phyloP scores from a whole-genome alignment of 768 basidiomycete genomes.

The Mycena rebaudengoi region DNA sequence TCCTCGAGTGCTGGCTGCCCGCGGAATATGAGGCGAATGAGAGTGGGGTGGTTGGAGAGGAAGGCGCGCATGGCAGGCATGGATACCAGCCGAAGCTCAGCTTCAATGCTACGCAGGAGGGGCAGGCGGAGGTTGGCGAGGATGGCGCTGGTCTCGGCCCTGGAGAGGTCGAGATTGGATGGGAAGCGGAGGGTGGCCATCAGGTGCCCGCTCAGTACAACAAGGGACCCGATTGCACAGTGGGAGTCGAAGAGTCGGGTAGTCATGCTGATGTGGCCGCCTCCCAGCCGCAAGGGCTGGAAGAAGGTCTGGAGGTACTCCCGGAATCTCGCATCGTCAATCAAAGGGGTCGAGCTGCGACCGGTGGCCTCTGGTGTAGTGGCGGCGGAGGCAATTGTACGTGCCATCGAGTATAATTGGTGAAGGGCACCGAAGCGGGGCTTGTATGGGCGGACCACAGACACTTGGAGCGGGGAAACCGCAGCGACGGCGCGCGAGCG shows the following conservation, averaged over 20 bases:
- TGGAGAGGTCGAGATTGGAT: background rate
- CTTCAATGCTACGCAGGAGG: background rate
- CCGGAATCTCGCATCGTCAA: background rate
- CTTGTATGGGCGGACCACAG: slow-evolving; percentile 5
- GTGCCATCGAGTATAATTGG: background rate
- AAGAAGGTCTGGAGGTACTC: background rate
- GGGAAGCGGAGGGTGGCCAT: slow-evolving; percentile 3
- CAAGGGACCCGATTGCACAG: background rate
- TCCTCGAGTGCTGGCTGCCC: background rate
- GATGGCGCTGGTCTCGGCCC: background rate
- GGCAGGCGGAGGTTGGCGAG: background rate
- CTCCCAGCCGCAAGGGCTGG: background rate
- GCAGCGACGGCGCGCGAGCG: background rate
- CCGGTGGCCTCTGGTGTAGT: too few relatives aligned
- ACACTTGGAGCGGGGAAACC: background rate
- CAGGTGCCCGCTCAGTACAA: background rate
- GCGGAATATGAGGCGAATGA: background rate
- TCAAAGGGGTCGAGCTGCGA: background rate
- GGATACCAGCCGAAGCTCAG: background rate
- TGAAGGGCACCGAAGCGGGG: background rate
- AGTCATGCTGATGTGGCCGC: background rate
- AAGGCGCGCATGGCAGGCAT: background rate
- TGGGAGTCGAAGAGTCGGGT: slow-evolving; percentile 6
- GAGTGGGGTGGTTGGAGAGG: slow-evolving; percentile 1
- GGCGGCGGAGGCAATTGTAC: too few relatives aligned